Base-by-base conservation (phyloP, 2,329 filamentous ascomycete genomes). In the Microsporum audouinii region DNA sequence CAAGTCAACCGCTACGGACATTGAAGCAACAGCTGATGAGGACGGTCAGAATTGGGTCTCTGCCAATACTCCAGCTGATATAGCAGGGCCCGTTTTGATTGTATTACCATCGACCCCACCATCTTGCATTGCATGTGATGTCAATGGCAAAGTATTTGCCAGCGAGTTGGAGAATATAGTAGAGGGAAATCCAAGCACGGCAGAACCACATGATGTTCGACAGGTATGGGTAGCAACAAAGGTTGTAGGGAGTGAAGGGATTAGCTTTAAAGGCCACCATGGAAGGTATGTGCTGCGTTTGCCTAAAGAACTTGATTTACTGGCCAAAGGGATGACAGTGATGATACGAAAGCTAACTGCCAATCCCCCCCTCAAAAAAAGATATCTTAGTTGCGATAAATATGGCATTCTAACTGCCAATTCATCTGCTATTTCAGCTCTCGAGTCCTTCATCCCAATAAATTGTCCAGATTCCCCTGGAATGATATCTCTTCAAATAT, bases 191-290 rank as follows among this genome's bases (percentile, higher is more conserved):
- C 83, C 89, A 2, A 73, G 81, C n/a, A 96, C 85, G 3, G 90
- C 92, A 6, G 94, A 99, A 76, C 94, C 94, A 57, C 91, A 96
- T 73, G 91, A 97, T 72, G 91, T 97, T 63, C 81, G 92, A 63
- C 91, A 96, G 77, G 94, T 99, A 14, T 99, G 92, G 89, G 84
- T 97, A 65, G 90, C 89, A 63, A 95, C 88, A 67, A 83, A 82
- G 66, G 86, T 96, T 10, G 83, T 87, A 0, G 92, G 92, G 2
- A 92, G 88, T 0, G 89, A 95, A 65, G 81, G 82, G 38, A 87
- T 89, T 67, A 88, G 88, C 62, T 88, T 99, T 73, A 96, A 96
- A 75, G 89, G 90, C 0, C 88, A 92, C 68, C 89, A 96, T 74
- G 91, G 91, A 64, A 87, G 84, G 87, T 91, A 71, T 62, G 70